Evolutionary conservation across 352 stramenopile species (phyloP).

Genomic region (Phytophthora fragariae): DNA sequence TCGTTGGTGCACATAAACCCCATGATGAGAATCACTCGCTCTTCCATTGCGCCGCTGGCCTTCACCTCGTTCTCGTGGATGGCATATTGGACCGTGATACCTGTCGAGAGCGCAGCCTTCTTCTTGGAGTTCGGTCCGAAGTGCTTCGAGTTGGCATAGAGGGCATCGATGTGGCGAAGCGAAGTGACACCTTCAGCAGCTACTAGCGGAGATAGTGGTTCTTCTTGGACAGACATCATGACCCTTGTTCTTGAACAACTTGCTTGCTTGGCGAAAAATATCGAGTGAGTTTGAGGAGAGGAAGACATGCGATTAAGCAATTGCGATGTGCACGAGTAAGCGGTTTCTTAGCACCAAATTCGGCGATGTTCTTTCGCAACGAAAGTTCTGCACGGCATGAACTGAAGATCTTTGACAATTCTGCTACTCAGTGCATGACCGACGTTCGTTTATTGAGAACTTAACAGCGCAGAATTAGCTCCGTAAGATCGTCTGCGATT

Average conservation of each 20-base stretch:
- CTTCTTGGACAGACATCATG: neutral
- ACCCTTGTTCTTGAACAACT: neutral
- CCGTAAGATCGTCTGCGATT: conserved; percentile 26
- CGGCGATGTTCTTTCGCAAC: no score
- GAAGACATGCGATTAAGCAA: neutral
- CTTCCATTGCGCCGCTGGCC: neutral
- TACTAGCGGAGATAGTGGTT: conserved; percentile 21
- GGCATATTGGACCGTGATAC: conserved; percentile 58
- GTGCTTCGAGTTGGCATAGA: conserved; percentile 42
- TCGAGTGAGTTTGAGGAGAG: neutral
- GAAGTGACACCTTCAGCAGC: conserved; percentile 36
- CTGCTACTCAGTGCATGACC: no score
- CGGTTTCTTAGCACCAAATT: no score
- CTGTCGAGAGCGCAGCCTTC: conserved; percentile 40
- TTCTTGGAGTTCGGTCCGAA: conserved; percentile 27
- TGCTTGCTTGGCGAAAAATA: neutral
- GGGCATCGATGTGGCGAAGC: conserved; percentile 49
- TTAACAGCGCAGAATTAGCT: conserved; percentile 16
- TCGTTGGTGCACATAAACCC: conserved; percentile 54
- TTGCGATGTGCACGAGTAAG: neutral
- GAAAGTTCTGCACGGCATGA: no score
- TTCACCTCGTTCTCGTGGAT: conserved; percentile 41
- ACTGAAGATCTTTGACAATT: no score
- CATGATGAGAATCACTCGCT: conserved; percentile 55
- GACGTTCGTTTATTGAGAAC: no score